Evolutionary conservation across 2,329 filamentous ascomycete genomes (phyloP), one percentile per base, ranked within the genome.

Genomic region (Scytalidium sp.): DNA sequence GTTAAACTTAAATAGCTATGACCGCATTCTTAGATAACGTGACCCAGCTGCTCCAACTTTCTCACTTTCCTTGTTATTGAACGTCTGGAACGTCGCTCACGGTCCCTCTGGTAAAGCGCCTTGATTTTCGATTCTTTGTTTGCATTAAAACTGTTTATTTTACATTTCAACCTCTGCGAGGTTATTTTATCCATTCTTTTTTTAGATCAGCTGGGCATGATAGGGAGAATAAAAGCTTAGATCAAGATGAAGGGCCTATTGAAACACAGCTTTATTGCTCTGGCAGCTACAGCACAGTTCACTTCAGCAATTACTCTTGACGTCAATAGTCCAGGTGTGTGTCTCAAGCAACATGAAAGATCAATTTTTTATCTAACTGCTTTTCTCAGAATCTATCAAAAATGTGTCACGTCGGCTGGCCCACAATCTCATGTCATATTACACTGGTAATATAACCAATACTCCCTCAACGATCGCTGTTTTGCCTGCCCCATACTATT

Each of bases 401-500:
- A 72, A 74, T 53, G 83, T 82, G 5, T 78, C 85, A 17, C 79
- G 76, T 54, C 80, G 77, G 2, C 68, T 87, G 46, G 84, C 84
- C 4, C 72, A 74, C 45, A 83, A 77, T 43, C 71, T 84, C 59
- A 81, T 87, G 74, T 73, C 73, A 40, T 85, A 81, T 65, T 88
- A 88, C 67, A 75, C 73, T 1, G 85, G 84, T 44, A 85, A 85
- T 59, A 68, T 72, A 25, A 76, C 75, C n/a, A 73, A 77, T 41
- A 76, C 72, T 11, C 67, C 73, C 41, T 63, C 81, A 67, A 75
- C 76, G 8, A 75, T 85, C 41, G 83, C 76, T 46, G 79, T 87
- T 57, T 75, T 91, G 25, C 81, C 83, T 3, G 66, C 75, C 22
- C 85, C 85, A 20, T 85, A 87, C 61, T 90, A 76, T 60, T 79